Evolutionary conservation across 805 yeast genomes (phyloP), one percentile per base, ranked within the genome.

Genomic region (Starmerella powellii): DNA sequence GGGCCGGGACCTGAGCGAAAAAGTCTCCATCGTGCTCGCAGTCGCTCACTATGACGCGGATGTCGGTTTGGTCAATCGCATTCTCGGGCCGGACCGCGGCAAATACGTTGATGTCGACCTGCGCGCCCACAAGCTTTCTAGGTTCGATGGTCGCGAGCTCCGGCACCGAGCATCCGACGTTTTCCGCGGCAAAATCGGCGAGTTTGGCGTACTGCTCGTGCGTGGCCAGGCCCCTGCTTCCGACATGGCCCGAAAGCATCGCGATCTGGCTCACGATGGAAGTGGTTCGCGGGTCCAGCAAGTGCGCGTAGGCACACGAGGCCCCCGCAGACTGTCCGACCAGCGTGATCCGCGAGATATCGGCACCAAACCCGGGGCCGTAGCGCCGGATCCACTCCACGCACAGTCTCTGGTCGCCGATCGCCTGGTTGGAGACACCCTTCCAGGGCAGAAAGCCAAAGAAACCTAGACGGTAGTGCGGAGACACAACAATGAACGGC

Each of bases 301-400:
- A 40, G 18, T 49, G 51, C 12, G 50, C 47, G 35, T 67, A 63
- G 2, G 67, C 59, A 5, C 68, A 62, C 41, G 64, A 61, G 13
- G 67, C 61, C 6, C 76, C 77, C 4, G 75, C 72, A 28, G 68
- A 62, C 33, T 70, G 59, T 5, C 76, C 76, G 29, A 66, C 62
- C 26, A 69, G 55, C 0, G 74, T 63, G 26, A 72, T 59, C 30
- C 56, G 54, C 12, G 56, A 57, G 0, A 66, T 58, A 51, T 72
- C 66, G 24, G 75, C 76, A 16, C 74, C 74, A 52, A 71, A 68
- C 34, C 63, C 52, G 19, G 43, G 42, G 42, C 72, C 70, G 51
- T 68, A 56, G 42, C 58, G 49, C 36, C 61, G 59, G 3, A 64
- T 63, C 77, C 76, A 72, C 48, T 65, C 63, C 4, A 71, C 50